Conservation (phyloP, 805 yeast genomes). For the Brettanomyces sp. region DNA sequence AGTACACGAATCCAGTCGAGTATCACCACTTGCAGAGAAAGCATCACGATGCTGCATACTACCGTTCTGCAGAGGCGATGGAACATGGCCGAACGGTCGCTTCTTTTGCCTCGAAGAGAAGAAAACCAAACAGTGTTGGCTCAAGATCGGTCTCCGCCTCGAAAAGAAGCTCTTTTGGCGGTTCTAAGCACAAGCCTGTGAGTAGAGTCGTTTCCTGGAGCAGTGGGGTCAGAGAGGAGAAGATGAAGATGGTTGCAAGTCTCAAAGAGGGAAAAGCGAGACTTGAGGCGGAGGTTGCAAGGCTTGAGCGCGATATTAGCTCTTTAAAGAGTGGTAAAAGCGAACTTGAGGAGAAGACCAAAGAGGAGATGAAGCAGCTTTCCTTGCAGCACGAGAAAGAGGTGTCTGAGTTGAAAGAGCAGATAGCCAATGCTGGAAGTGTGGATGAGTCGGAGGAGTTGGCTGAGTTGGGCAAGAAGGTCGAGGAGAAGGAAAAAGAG, state of each 20-base stretch:
- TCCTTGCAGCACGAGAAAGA: slow-evolving; percentile 25
- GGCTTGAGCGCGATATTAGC: slow-evolving; percentile 15
- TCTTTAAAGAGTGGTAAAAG: slow-evolving; percentile 18
- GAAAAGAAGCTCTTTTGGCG: background rate
- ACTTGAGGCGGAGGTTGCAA: slow-evolving; percentile 14
- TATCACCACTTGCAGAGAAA: slow-evolving; percentile 19
- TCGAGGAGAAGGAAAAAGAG: background rate
- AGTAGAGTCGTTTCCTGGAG: background rate
- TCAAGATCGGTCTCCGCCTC: no score
- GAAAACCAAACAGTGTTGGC: no score
- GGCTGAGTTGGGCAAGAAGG: background rate
- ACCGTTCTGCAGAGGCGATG: background rate
- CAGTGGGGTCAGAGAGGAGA: slow-evolving; percentile 8
- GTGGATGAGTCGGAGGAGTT: background rate
- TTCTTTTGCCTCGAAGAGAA: no score
- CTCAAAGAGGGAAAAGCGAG: slow-evolving; percentile 9
- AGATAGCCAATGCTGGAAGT: no score
- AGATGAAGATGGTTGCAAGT: slow-evolving; percentile 22
- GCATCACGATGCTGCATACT: slow-evolving; percentile 3
- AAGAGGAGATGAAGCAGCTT: slow-evolving; percentile 28
- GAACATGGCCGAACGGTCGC: background rate
- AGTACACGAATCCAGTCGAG: slow-evolving; percentile 22
- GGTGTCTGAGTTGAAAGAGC: slow-evolving; percentile 4
- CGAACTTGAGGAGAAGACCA: slow-evolving; percentile 24
- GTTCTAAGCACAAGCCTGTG: background rate